Evolutionary conservation across 768 basidiomycete species (phyloP).

Genomic region (Mycena olivaceomarginata): DNA sequence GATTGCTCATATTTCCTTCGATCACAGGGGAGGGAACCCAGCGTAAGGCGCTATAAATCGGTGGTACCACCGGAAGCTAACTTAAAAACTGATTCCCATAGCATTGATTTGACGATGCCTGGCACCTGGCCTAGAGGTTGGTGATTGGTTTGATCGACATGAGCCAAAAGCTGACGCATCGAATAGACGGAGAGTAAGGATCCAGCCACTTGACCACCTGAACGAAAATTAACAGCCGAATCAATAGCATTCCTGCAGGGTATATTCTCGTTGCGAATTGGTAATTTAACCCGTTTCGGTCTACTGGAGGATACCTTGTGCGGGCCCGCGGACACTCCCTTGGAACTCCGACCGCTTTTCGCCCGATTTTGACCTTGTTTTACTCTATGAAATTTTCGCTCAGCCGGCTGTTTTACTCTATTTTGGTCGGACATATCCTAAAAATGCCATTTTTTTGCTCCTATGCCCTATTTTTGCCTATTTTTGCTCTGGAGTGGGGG

Average conservation of each 20-base stretch:
- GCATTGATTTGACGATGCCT: not conserved
- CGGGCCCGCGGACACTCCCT: too few relatives aligned
- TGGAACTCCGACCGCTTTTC: too few relatives aligned
- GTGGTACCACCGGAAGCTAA: not conserved
- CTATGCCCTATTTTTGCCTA: too few relatives aligned
- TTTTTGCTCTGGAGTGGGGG: too few relatives aligned
- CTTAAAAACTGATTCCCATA: not conserved
- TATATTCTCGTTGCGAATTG: not conserved
- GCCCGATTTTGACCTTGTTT: too few relatives aligned
- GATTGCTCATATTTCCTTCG: not conserved
- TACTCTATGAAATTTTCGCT: too few relatives aligned
- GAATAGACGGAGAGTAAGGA: not conserved
- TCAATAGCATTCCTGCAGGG: not conserved
- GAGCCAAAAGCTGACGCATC: not conserved
- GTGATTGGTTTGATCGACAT: not conserved
- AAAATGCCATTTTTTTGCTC: too few relatives aligned
- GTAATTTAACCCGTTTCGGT: not conserved
- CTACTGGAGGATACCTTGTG: not conserved
- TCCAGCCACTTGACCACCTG: not conserved
- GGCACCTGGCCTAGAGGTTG: not conserved
- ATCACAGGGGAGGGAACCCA: not conserved
- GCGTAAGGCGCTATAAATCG: not conserved
- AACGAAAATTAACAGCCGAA: not conserved
- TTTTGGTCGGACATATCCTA: too few relatives aligned
- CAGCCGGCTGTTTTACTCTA: too few relatives aligned